Evolutionary conservation across 108 stramenopile genomes (phyloP).

Genomic region (Cyclostephanos invisitatus): DNA sequence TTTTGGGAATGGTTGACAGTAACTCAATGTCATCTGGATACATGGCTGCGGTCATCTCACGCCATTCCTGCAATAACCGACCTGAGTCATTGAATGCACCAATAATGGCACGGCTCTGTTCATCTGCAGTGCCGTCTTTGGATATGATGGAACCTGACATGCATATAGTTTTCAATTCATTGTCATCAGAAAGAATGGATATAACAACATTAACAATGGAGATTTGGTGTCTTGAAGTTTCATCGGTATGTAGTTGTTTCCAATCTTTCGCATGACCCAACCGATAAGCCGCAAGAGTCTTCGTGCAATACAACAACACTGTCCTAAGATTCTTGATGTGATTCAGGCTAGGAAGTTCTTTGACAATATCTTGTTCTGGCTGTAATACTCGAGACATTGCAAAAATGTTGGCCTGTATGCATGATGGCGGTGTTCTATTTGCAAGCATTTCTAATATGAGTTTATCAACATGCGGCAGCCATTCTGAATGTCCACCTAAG

Average conservation of each 20-base stretch:
- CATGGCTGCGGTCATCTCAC: not conserved
- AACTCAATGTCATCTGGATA: too few relatives aligned
- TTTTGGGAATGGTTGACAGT: too few relatives aligned
- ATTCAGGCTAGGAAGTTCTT: conserved; percentile 3
- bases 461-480: conserved; percentile 26
- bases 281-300: conserved; percentile 20
- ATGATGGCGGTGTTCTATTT: conserved; percentile 22
- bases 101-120: conserved; percentile 7
- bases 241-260: conserved; percentile 26
- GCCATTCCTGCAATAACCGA: too few relatives aligned
- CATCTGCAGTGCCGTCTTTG: conserved; percentile 7
- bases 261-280: conserved; percentile 16
- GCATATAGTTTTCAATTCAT: conserved; percentile 2
- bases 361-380: conserved; percentile 3
- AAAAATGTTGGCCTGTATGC: conserved; percentile 11
- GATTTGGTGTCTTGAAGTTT: conserved; percentile 8
- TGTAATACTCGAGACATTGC: conserved; percentile 3
- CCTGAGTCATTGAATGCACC: not conserved
- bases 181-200: not conserved
- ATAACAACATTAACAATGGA: conserved; percentile 16
- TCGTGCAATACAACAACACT: not conserved
- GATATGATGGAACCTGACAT: conserved; percentile 7
- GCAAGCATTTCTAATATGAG: conserved; percentile 22
- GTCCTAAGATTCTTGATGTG: conserved; percentile 20
- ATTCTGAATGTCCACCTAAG: conserved; percentile 14